A percentile compares a stretch with the other conserved stretches of the same genome.
Evolutionary conservation across 768 basidiomycete genomes (phyloP).

Genomic region (Bullera alba): DNA sequence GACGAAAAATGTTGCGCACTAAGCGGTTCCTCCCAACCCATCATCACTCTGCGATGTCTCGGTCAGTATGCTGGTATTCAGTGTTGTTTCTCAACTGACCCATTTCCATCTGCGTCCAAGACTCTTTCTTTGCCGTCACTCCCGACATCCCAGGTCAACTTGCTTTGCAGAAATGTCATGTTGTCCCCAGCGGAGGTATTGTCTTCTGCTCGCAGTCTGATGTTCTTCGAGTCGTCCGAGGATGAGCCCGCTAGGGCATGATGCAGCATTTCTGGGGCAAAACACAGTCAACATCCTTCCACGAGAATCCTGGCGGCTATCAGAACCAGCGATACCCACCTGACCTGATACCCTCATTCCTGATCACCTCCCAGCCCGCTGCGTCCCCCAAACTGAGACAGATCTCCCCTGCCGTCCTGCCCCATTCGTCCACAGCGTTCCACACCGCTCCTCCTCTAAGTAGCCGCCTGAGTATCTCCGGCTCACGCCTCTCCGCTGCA

Average conservation of each 20-base stretch:
- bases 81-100: slow-evolving; percentile 18
- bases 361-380: slow-evolving; percentile 65
- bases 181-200: slow-evolving; percentile 45
- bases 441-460: slow-evolving; percentile 80
- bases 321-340: slow-evolving; percentile 51
- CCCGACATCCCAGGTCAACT: slow-evolving; percentile 63
- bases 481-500: slow-evolving; percentile 59
- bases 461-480: slow-evolving; percentile 59
- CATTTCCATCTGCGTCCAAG: slow-evolving; percentile 59
- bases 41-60: slow-evolving; percentile 74
- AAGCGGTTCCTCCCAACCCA: slow-evolving; percentile 91
- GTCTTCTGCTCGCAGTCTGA: slow-evolving; percentile 38
- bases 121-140: slow-evolving; percentile 75
- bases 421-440: slow-evolving; percentile 82
- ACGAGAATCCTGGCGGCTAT: background rate
- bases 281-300: background rate
- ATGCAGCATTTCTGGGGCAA: slow-evolving; percentile 41
- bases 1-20: slow-evolving; percentile 51
- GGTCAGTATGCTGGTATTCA: no score
- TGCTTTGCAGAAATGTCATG: slow-evolving; percentile 62
- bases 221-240: slow-evolving; percentile 14
- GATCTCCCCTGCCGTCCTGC: slow-evolving; percentile 82
- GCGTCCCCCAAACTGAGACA: slow-evolving; percentile 76
- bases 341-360: slow-evolving; percentile 87
- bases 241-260: slow-evolving; percentile 30